Evolutionary conservation across 176 grass and related monocot genomes (phyloP).

Genomic region (Oryza australiensis): DNA sequence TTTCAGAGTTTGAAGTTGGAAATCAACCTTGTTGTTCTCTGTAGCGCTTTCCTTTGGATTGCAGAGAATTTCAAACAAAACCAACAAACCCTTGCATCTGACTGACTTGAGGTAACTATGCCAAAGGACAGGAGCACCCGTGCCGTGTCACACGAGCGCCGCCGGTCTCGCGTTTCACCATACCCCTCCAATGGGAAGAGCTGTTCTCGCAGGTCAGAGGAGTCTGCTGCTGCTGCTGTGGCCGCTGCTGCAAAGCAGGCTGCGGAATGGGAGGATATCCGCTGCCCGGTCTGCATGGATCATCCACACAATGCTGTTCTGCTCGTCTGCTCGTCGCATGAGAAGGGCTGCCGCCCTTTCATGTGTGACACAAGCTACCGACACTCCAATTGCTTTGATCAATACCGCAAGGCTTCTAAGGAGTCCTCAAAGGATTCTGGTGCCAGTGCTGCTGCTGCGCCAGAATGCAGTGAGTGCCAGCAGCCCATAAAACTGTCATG

Average conservation of each 20-base stretch:
- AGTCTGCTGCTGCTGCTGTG: background rate
- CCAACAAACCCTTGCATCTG: constrained; percentile 20
- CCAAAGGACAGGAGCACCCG: constrained; percentile 74
- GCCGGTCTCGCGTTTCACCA: constrained; percentile 32
- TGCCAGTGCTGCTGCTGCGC: constrained; percentile 3
- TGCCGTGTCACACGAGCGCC: constrained; percentile 27
- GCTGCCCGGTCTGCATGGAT: constrained; percentile 91
- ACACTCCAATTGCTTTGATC: constrained; percentile 79
- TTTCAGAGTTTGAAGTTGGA: constrained; percentile 60
- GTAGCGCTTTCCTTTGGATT: constrained; percentile 47
- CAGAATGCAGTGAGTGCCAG: constrained; percentile 39
- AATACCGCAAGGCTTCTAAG: constrained; percentile 69
- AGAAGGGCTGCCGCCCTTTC: constrained; percentile 84
- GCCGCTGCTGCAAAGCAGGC: constrained; percentile 30
- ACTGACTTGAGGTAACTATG: constrained; percentile 60
- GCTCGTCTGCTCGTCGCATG: constrained; percentile 69
- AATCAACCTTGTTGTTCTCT: constrained; percentile 51
- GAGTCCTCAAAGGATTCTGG: constrained; percentile 50
- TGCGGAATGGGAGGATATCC: constrained; percentile 70
- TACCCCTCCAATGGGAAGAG: constrained; percentile 28
- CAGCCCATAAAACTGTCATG: constrained; percentile 45
- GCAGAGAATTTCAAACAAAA: constrained; percentile 11
- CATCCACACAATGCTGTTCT: constrained; percentile 88
- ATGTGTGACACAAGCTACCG: constrained; percentile 76
- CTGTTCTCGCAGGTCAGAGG: constrained; percentile 35